Conservation (phyloP, 1,284 basidiomycete genomes). For the Rhodotorula sp. region DNA sequence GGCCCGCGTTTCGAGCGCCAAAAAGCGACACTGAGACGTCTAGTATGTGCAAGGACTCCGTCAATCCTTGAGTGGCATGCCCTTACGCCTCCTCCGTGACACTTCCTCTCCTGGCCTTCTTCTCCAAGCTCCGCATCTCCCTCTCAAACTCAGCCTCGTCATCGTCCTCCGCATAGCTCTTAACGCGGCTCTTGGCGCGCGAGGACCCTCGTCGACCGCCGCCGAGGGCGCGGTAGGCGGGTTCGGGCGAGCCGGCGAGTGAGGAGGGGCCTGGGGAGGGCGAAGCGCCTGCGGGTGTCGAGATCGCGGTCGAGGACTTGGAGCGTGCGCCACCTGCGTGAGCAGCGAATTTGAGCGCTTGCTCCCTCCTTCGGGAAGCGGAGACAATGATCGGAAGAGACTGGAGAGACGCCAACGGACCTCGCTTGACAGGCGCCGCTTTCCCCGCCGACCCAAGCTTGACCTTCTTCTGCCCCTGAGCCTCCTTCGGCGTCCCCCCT, state of each 20-base stretch:
- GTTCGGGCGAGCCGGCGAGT: background rate
- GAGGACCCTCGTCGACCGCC: background rate
- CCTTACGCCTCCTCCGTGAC: background rate
- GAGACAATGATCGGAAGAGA: too few relatives aligned
- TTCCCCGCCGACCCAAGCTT: background rate
- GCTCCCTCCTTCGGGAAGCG: too few relatives aligned
- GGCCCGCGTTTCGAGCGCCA: too few relatives aligned
- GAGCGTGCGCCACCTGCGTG: background rate
- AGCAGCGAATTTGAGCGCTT: too few relatives aligned
- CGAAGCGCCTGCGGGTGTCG: background rate
- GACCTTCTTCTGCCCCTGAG: background rate
- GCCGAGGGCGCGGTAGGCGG: background rate
- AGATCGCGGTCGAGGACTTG: background rate
- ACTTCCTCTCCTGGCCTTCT: background rate
- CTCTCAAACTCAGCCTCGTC: conserved; percentile 3
- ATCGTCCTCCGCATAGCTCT: background rate
- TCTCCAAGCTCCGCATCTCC: background rate
- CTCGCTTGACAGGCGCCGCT: background rate
- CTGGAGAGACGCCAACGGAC: background rate
- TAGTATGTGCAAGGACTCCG: too few relatives aligned
- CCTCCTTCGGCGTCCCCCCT: conserved; percentile 1
- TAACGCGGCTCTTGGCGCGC: too few relatives aligned
- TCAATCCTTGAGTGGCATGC: too few relatives aligned
- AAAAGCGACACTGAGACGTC: too few relatives aligned
- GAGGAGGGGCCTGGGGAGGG: background rate